Percentiles rank a stretch among this genome's conserved stretches.
Conservation (phyloP, 805 yeast genomes). For the Metschnikowia orientalis region DNA sequence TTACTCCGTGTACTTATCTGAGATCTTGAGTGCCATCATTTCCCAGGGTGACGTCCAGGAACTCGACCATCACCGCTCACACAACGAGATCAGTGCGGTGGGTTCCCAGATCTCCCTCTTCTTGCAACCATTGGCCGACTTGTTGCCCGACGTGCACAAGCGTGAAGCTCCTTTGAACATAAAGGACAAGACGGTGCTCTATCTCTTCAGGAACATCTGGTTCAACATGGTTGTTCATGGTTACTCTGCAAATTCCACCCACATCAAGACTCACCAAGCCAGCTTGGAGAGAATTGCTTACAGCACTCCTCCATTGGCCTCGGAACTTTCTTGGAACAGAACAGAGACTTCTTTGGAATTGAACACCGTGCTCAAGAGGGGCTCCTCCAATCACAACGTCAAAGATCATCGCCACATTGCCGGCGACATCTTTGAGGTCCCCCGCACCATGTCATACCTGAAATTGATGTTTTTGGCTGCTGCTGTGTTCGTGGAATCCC, state of each 20-base stretch:
- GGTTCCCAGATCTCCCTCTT: conserved; percentile 64
- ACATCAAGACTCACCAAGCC: conserved; percentile 42
- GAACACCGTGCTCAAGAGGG: conserved; percentile 85
- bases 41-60: conserved; percentile 75
- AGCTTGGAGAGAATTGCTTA: conserved; percentile 72
- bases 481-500: conserved; percentile 68
- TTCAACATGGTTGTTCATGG: conserved; percentile 92
- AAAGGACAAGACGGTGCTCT: conserved; percentile 46
- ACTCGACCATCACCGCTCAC: conserved; percentile 76
- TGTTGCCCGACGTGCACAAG: conserved; percentile 55
- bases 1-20: conserved; percentile 55
- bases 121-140: conserved; percentile 68
- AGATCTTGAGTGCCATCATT: conserved; percentile 62
- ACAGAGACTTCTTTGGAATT: conserved; percentile 90
- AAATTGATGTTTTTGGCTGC: conserved; percentile 87
- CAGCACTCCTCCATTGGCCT: conserved; percentile 46
- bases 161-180: conserved; percentile 41
- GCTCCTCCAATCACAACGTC: conserved; percentile 77
- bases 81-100: conserved; percentile 61
- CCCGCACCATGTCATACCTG: conserved; percentile 58
- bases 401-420: conserved; percentile 67
- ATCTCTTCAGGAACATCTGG: conserved; percentile 85
- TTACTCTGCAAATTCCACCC: conserved; percentile 55
- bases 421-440: conserved; percentile 47
- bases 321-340: conserved; percentile 45